Evolutionary conservation across 108 stramenopile genomes (phyloP), one percentile per base, ranked within the genome.

Genomic region (Nannochloropsis gaditana): DNA sequence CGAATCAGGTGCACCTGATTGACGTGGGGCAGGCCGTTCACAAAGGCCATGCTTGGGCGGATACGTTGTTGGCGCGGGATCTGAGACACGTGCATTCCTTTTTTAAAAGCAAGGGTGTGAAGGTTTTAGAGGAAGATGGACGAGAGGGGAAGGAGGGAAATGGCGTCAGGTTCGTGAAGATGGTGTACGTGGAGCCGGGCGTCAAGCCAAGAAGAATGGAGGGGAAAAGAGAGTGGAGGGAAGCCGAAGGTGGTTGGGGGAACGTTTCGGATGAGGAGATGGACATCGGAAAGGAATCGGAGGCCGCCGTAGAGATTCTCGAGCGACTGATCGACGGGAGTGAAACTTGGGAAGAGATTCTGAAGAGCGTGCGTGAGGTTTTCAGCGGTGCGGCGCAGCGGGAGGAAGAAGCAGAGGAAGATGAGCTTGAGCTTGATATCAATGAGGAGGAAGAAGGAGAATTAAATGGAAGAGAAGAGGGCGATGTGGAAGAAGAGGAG

Each of bases 1-100:
- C 59, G 0, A 79, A 83, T 9, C 44, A 84, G 84, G 44, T 80
- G 44, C 84, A 87, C 83, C 45, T 87, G 1, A 87, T 87, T 80
- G 87, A 87, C 83, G 79, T 87, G 5, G 87, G 87, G 44, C 87
- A 87, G 41, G 82, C 87, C 11, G 87, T 87, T 44, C 83, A 87
- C 43, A 84, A 44, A 19, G 84, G 83, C 5, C 87, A 87, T n/a
- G 17, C 47, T 6, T 9, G 42, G 82, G 85, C 85, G 41, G 85
- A 86, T 45, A 44, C 17, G 44, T 86, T 86, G 44, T 44, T 86
- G 15, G 82, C 80, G 11, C 42, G 10, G 42, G 81, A 82, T 42
- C 59, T 79, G 11, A 45, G 81, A n/a, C 85, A 80, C 44, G 45
- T 80, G 21, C 45, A 82, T 1, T 8, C 15, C 5, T 31, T 42